Conservation (phyloP, 2,329 filamentous ascomycete species). For the Diaporthe eres region DNA sequence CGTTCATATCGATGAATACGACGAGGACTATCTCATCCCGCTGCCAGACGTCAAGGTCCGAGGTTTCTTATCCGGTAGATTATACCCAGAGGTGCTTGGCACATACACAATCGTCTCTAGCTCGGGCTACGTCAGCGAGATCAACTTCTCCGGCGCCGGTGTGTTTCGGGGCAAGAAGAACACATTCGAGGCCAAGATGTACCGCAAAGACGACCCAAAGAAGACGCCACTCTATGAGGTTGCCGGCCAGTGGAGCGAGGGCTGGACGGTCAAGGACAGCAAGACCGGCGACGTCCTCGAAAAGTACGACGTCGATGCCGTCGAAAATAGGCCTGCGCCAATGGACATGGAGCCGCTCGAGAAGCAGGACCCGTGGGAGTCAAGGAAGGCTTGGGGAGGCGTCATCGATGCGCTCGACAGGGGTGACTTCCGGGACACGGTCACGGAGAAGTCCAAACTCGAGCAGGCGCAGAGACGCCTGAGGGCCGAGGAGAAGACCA, state of each 20-base stretch:
- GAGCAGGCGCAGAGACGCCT: conserved; percentile 86
- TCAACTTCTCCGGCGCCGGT: conserved; percentile 62
- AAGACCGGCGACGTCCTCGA: conserved; percentile 53
- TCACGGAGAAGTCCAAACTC: conserved; percentile 81
- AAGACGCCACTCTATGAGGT: conserved; percentile 55
- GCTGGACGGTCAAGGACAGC: conserved; percentile 54
- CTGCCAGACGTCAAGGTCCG: conserved; percentile 63
- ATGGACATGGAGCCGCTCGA: conserved; percentile 66
- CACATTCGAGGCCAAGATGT: conserved; percentile 60
- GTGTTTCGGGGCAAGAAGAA: conserved; percentile 62
- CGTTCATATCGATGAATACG: conserved; percentile 62
- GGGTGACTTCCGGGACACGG: conserved; percentile 81
- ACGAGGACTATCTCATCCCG: conserved; percentile 65
- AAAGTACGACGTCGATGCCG: conserved; percentile 53
- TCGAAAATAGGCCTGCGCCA: conserved; percentile 50
- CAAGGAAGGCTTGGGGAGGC: conserved; percentile 82
- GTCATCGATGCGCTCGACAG: conserved; percentile 80
- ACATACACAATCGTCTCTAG: conserved; percentile 62
- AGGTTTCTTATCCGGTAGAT: conserved; percentile 61
- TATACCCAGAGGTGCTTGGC: conserved; percentile 64
- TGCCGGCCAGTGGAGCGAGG: conserved; percentile 59
- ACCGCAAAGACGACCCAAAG: conserved; percentile 53
- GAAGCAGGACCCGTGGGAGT: conserved; percentile 84
- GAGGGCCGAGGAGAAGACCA: conserved; percentile 75
- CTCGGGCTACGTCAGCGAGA: conserved; percentile 60